Percentiles rank a stretch among this genome's conserved stretches.
These are phyloP conservation scores for Beta lomatogona DNA, from an alignment of 179 eudicot genomes.

Conservation along the genomic window DNA sequence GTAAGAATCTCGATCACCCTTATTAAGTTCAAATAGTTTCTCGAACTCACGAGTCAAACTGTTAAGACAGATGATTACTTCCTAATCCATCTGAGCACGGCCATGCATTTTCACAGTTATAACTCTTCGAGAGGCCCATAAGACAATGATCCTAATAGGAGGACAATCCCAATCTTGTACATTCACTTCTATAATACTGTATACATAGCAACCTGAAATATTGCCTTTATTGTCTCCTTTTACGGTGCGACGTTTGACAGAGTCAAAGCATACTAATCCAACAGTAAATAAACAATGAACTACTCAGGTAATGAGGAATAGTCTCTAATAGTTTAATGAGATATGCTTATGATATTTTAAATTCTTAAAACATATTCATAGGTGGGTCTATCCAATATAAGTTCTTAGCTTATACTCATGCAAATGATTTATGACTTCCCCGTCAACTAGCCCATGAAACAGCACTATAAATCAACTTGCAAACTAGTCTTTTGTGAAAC, in stretches of 20 bases:
- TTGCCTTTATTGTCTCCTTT: not conserved
- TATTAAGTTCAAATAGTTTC: no score
- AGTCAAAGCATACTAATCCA: not conserved
- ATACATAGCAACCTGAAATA: not conserved
- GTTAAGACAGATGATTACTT: no score
- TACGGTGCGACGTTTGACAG: not conserved
- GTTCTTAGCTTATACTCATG: not conserved
- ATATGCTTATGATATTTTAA: not conserved
- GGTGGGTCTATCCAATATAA: not conserved
- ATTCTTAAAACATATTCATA: not conserved
- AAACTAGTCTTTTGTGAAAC: no score
- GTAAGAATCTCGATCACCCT: no score
- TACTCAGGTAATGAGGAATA: no score
- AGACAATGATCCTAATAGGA: not conserved
- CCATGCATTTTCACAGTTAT: not conserved
- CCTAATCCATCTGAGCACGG: no score
- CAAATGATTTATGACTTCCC: not conserved
- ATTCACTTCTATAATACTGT: no score
- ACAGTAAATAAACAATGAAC: not conserved
- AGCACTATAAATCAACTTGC: no score
- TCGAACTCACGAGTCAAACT: no score
- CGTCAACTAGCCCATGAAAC: no score
- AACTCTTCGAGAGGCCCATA: not conserved
- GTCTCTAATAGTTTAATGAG: not conserved
- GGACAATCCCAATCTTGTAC: not conserved